Conservation (phyloP, 2,329 filamentous ascomycete species). For the Microdochium nivale region DNA sequence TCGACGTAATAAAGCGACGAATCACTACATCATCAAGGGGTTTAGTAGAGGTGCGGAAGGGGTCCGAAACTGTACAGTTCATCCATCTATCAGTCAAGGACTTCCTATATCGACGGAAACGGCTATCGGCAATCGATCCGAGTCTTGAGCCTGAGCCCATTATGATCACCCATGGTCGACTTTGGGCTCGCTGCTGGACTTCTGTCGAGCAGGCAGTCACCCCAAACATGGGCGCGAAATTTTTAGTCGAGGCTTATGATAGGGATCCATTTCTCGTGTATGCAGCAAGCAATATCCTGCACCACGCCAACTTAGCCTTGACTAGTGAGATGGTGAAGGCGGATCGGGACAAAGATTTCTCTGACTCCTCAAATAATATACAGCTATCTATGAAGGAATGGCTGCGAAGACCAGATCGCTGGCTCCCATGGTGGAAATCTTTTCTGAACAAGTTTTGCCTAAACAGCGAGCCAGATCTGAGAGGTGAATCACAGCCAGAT, state of each 20-base stretch:
- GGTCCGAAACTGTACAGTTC: constrained; percentile 4
- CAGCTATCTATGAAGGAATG: neutral
- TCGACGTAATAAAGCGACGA: constrained; percentile 2
- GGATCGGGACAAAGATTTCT: neutral
- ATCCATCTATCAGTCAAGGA: constrained; percentile 9
- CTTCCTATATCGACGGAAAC: constrained; percentile 6
- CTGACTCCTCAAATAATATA: neutral
- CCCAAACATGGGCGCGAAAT: neutral
- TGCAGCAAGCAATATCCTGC: constrained; percentile 1
- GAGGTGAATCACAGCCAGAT: neutral
- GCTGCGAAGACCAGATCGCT: no score
- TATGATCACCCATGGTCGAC: constrained; percentile 2
- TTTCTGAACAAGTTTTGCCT: no score
- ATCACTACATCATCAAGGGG: constrained; percentile 6
- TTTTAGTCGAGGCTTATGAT: neutral
- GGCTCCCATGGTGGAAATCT: no score
- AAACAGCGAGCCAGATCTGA: no score
- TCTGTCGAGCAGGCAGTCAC: constrained; percentile 3
- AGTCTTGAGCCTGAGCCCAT: constrained; percentile 1
- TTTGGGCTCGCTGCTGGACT: constrained; percentile 5
- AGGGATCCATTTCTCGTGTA: constrained; percentile 6
- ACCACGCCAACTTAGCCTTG: constrained; percentile 4
- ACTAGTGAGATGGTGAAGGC: neutral
- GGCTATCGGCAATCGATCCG: constrained; percentile 6
- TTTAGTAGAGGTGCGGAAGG: constrained; percentile 5